phyloP scores from a whole-genome alignment of 148 eudicot genomes.

The Camellia japonica region DNA sequence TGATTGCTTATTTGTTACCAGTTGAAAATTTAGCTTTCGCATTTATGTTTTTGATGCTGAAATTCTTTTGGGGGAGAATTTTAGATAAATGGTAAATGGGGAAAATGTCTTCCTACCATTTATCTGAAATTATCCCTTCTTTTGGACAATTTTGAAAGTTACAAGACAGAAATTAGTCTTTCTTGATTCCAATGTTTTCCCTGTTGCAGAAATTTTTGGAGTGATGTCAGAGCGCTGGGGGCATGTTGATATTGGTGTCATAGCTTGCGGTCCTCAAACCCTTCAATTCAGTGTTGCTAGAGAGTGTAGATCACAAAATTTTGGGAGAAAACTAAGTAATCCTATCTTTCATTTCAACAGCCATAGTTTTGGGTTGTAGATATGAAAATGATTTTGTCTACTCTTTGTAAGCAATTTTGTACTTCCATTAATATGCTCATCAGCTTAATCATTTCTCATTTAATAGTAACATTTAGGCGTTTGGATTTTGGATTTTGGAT shows the following conservation, averaged over 20 bases:
- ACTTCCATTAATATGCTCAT: too few species aligned
- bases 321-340: not conserved
- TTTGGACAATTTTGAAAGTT: too few species aligned
- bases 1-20: not conserved
- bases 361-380: constrained; percentile 68
- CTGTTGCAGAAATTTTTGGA: constrained; percentile 56
- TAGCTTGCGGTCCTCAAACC: constrained; percentile 64
- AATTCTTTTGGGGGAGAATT: too few species aligned
- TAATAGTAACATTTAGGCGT: too few species aligned
- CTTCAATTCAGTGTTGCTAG: constrained; percentile 62
- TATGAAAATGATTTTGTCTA: too few species aligned
- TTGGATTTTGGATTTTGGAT: too few species aligned
- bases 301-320: constrained; percentile 27
- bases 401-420: too few species aligned
- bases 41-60: not conserved
- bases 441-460: too few species aligned
- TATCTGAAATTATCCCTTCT: not conserved
- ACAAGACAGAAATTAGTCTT: not conserved
- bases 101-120: not conserved
- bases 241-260: constrained; percentile 59
- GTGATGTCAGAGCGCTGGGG: constrained; percentile 49
- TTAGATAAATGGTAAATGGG: too few species aligned
- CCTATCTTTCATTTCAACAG: constrained; percentile 71
- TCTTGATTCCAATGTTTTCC: not conserved
- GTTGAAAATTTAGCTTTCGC: not conserved